Base-by-base conservation (phyloP, 768 basidiomycete species). In the Rhodotorula babjevae region DNA sequence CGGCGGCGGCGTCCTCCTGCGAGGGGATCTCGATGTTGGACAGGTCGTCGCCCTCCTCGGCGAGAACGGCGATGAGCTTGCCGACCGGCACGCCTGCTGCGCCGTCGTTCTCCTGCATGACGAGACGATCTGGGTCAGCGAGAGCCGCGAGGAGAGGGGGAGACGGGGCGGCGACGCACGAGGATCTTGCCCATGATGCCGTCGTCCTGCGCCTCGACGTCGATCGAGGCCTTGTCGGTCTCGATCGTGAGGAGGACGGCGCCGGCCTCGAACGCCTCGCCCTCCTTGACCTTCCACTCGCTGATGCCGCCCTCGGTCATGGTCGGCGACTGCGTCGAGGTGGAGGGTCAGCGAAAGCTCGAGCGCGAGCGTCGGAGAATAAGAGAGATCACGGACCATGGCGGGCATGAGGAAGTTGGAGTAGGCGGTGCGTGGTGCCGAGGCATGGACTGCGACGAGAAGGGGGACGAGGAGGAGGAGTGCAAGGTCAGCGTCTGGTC, bases 281-380 rank as follows among this genome's bases (percentile, higher is more conserved):
- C 96, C 81, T 96, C 95, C 82, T 89, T 89, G 84, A 91, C 90
- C 86, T 97, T 98, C 94, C 96, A 99, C 47, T 87, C 92, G 57
- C 91, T 93, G 90, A 97, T 93, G 21, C 92, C 95, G 23, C 96
- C 96, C 84, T 98, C 96, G 3, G 93, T 93, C 96, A 99, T 99
- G 68, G 96, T 99, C 46, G 96, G 96, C 75, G 93, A 95, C 66
- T 67, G 59, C 16, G 29, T 96, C n/a, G 97, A 76, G 96, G 94
- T 92, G 12, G 8, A 96, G 94, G 93, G 93, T 6, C 90, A 93
- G 65, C 27, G 27, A 25, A 2, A 3, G 21, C 2, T 25, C 49
- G 15, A 16, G 4, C 19, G 19, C 49, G 49, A 2, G 21, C 49
- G 33, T 0, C 7, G 6, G 33, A 36, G 19, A 23, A 3, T 1